Base-by-base conservation (phyloP, 176 grass and related monocot genomes). In the Triticum dicoccoides region DNA sequence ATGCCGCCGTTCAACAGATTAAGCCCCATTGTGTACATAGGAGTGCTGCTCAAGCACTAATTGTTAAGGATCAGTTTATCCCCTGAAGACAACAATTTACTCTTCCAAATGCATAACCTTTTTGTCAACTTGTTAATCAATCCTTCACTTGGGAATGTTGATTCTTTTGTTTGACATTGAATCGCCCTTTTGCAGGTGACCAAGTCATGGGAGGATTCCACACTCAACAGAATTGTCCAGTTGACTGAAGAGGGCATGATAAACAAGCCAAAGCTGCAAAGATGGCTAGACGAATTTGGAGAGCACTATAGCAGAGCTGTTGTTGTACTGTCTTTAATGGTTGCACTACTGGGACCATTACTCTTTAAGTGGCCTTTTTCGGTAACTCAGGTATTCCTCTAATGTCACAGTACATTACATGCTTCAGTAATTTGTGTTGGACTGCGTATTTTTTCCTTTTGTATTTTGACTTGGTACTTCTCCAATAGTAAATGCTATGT, bases 231-330 rank as follows among this genome's bases (percentile, higher is more conserved):
- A 88, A 98, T 95, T 84, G 90, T 95, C 6, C 91, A 95, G 72
- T 88, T 98, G 79, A 94, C 96, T 9, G 90, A 86, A 91, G 96
- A 95, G 92, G 93, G 96, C 13, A 91, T 94, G 85, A 83, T 98
- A 79, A 98, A 91, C 82, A 98, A 98, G 82, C 96, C 96, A 82
- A 98, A 93, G 56, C 62, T 98, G 74, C 93, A 98, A 92, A 95
- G 96, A 83, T 98, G 96, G 96, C 82, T 98, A 81, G 96, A 98
- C 80, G 93, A 98, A 66, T 98, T 98, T 89, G 96, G 96, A 67
- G 96, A 98, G 80, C 61, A 92, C 49, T 98, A 98, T 82, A 91
- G 96, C 89, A 92, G 65, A 84, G 93, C 92, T 89, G 93, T 98
- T 14, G 96, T 98, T 58, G 96, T 82, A 21, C 12, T 98, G 79